Evolutionary conservation across 176 grass and related monocot genomes (phyloP), one percentile per base, ranked within the genome.

Genomic region (Avena insularis): DNA sequence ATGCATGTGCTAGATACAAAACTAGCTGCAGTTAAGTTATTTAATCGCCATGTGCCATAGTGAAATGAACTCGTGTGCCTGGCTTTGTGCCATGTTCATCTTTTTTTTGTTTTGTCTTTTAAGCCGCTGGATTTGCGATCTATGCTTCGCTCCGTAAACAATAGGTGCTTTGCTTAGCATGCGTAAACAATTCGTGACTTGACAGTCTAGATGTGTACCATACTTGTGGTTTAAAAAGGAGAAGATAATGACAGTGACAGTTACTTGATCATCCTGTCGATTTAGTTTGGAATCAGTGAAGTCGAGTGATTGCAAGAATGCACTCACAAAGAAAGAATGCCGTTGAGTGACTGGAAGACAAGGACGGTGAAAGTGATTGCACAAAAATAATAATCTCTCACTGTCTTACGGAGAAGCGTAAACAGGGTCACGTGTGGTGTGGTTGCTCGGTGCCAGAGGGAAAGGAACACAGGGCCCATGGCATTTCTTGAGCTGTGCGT

Each of bases 1-100:
- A 35, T 86, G 79, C 79, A 90, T 82, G 78, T 82, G 71, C 47
- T 16, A 46, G 71, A 82, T 80, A 82, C 12, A 82, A 83, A 70
- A 86, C 16, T 35, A 73, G 3, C 33, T 21, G 16, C 62, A 54
- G 40, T 43, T 43, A 43, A 13, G 3, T 53, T 73, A 25, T 57
- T 78, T 40, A 73, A 56, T 86, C 47, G 13, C 2, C 89, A 87
- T 73, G 64, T 87, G 79, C 55, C 13, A 19, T 45, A 87, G 47
- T 72, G 46, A 64, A 43, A 78, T 77, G 88, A 29, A 23, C 72
- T 82, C 71, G 53, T 78, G 79, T 64, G 1, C 53, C 16, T 40
- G 5, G 5, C 33, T 33, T 33, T 53, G 17, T 14, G 58, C 58
- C 10, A 70, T 21, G 10, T 72, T 43, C 5, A 43, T 43, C 40